phyloP scores from a whole-genome alignment of 2,329 filamentous ascomycete species.

The Paracamarosporium sp. region DNA sequence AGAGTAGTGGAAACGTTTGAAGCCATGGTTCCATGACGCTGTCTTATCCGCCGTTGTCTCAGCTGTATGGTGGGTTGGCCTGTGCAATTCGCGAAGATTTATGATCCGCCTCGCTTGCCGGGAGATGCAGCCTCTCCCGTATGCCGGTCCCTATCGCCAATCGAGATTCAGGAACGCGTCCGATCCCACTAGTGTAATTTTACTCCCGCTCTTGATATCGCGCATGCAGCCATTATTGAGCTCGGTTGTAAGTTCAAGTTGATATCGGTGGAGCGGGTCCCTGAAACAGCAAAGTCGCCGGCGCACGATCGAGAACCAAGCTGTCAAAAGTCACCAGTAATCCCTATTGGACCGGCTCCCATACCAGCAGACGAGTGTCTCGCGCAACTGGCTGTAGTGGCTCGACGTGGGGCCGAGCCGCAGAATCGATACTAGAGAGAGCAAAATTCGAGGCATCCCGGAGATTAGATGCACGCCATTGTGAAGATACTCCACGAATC shows the following conservation, averaged over 20 bases:
- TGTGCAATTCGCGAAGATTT: background rate
- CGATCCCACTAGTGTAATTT: background rate
- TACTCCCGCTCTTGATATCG: background rate
- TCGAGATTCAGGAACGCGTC: background rate
- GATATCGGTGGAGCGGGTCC: background rate
- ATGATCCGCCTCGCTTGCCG: conserved; percentile 8
- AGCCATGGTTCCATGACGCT: background rate
- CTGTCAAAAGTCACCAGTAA: background rate
- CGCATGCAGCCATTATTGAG: too few relatives aligned
- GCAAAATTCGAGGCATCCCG: background rate
- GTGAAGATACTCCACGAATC: background rate
- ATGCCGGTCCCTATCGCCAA: background rate
- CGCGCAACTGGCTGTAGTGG: background rate
- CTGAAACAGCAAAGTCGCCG: background rate
- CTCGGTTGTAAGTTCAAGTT: too few relatives aligned
- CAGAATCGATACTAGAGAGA: background rate
- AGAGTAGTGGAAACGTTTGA: background rate
- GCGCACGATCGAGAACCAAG: background rate
- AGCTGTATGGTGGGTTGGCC: conserved; percentile 1
- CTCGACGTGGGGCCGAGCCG: background rate
- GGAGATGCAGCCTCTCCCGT: background rate
- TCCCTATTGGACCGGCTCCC: background rate
- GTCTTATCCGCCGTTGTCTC: background rate
- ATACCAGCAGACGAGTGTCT: background rate
- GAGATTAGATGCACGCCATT: background rate